Percentiles rank a stretch among this genome's conserved stretches.
Conservation (phyloP, 768 basidiomycete genomes). For the Trametes punicea region DNA sequence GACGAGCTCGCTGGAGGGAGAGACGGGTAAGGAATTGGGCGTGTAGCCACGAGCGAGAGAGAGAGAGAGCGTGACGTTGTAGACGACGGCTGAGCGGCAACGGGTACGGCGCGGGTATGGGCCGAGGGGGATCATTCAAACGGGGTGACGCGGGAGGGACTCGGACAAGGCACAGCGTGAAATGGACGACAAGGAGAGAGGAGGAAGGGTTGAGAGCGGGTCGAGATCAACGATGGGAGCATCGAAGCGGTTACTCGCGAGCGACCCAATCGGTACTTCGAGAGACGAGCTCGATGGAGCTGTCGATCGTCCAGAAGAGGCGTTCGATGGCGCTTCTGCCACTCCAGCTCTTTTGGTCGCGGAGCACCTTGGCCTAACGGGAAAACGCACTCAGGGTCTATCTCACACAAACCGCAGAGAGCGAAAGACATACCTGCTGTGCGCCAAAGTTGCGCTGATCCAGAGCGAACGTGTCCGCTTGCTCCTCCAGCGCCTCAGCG, state of each 20-base stretch:
- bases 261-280: constrained; percentile 83
- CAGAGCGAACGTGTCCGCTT: constrained; percentile 87
- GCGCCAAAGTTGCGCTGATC: constrained; percentile 95
- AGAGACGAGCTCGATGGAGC: constrained; percentile 81
- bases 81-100: neutral
- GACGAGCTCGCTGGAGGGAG: neutral
- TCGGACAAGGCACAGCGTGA: neutral
- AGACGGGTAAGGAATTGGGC: constrained; percentile 1
- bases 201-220: neutral
- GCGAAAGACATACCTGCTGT: constrained; percentile 71
- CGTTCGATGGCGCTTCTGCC: constrained; percentile 87
- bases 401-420: neutral
- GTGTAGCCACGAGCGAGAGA: neutral
- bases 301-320: constrained; percentile 90
- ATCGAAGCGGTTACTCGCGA: constrained; percentile 24
- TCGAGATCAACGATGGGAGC: neutral
- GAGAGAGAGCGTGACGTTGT: constrained; percentile 4
- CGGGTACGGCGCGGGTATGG: constrained; percentile 3
- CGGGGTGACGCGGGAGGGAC: constrained; percentile 1
- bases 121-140: neutral
- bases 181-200: neutral
- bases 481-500: constrained; percentile 86
- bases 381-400: constrained; percentile 1
- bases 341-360: constrained; percentile 96
- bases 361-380: constrained; percentile 85